Evolutionary conservation across 257 asterid genomes (phyloP).

Genomic region (Nicotiana attenuata): DNA sequence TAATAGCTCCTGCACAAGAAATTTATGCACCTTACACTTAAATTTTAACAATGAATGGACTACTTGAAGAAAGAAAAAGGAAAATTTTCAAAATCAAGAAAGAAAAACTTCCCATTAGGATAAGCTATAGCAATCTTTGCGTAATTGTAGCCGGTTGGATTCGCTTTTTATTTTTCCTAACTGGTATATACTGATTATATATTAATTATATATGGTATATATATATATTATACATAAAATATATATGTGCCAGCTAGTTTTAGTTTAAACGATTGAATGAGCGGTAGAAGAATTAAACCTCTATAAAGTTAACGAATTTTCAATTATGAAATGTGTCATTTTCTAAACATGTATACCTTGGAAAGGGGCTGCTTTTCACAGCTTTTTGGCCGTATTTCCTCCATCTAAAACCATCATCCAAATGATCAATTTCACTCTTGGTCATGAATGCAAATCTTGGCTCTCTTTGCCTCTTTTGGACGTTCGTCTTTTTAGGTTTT

Average conservation of each 20-base stretch:
- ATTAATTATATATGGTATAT: too few species aligned
- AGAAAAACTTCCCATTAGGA: background rate
- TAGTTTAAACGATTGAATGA: too few species aligned
- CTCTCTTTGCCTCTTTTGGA: constrained; percentile 60
- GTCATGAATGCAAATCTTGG: constrained; percentile 96
- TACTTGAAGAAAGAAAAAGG: background rate
- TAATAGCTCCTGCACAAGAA: constrained; percentile 68
- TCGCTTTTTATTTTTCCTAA: too few species aligned
- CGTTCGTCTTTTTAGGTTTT: constrained; percentile 60
- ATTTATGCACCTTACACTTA: background rate
- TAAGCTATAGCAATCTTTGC: too few species aligned
- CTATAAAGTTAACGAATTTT: too few species aligned
- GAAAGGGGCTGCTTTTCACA: constrained; percentile 90
- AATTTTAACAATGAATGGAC: background rate
- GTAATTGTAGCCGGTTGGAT: too few species aligned
- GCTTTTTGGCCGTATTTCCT: constrained; percentile 96
- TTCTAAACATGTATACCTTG: constrained; percentile 41
- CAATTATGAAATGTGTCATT: too few species aligned
- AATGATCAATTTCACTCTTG: constrained; percentile 77
- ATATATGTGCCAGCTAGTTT: accelerated
- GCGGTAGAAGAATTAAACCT: too few species aligned
- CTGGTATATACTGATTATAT: too few species aligned
- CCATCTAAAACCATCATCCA: constrained; percentile 98
- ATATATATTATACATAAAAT: too few species aligned
- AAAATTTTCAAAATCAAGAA: background rate